A percentile compares a stretch with the other conserved stretches of the same genome.
Evolutionary conservation across 192 early-diverging fungal species (phyloP).

Genomic region (Umbelopsis sp.): DNA sequence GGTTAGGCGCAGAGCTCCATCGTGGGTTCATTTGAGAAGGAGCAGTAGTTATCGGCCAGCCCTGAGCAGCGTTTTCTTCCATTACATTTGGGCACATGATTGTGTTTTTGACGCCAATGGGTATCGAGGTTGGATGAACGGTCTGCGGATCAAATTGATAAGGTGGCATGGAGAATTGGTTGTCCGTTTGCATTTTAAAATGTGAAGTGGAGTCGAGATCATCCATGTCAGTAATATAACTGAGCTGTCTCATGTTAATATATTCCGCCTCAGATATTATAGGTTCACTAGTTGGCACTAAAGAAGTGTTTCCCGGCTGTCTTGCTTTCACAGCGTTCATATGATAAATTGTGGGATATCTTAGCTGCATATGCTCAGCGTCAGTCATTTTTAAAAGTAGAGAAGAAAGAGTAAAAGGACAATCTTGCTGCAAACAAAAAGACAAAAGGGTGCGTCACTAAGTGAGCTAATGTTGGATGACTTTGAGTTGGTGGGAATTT

Average conservation of each 20-base stretch:
- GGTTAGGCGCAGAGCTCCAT: background rate
- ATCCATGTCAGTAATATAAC: background rate
- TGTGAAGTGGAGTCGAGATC: background rate
- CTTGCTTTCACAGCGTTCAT: background rate
- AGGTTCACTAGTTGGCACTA: too few relatives aligned
- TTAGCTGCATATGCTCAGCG: constrained; percentile 2
- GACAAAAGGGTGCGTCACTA: too few relatives aligned
- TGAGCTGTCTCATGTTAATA: constrained; percentile 15
- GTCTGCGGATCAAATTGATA: background rate
- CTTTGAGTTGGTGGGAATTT: too few relatives aligned
- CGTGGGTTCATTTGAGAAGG: background rate
- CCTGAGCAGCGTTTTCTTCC: background rate
- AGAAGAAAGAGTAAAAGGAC: background rate
- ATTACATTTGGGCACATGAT: background rate
- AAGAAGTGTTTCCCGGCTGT: background rate
- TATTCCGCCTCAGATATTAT: background rate
- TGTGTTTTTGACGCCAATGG: background rate
- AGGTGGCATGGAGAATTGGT: background rate
- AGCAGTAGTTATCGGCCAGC: background rate
- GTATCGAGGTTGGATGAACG: background rate
- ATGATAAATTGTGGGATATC: background rate
- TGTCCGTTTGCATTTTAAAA: background rate
- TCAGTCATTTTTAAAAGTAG: background rate
- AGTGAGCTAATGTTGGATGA: too few relatives aligned
- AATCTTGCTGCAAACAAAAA: background rate